Base-by-base conservation (phyloP, 257 asterid species). In the Solanum dulcamara region DNA sequence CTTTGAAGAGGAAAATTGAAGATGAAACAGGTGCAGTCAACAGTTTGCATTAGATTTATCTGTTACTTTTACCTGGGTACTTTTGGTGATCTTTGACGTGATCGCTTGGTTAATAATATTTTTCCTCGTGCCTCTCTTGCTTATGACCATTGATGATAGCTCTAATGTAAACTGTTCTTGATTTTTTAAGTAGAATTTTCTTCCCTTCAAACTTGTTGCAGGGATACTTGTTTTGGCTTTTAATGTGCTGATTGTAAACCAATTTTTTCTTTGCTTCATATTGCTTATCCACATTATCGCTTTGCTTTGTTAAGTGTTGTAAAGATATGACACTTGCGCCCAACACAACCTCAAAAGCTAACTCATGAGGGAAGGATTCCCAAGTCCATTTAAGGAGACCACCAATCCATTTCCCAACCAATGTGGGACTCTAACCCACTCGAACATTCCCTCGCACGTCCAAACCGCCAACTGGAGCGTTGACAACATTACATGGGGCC, bases 1-100 rank as follows among this genome's bases (percentile, higher is more conserved):
- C 94, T 68, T 85, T 93, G 87, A 97, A 92, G 95, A 95, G 93
- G 87, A 97, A 94, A 90, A 94, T 95, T 81, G 99, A 97, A 92
- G 98, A 94, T 88, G 98, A 92, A 91, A 95, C 98, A 90, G 98
- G 99, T 95, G 72, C 85, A 22, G 79, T 30, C 83, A 79, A 79
- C 66, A 46, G 30, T 48, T 79, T 79, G 66, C 66, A 30, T 28
- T 79, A 2, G 83, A 48, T 11, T 48, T 48, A 18, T 48, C 44
- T 48, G 83, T 48, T 48, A 46, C 59, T 30, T 77, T 77, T 77
- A 77, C 83, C 83, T 46, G 83, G 64, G 17, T 48, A 48, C 40
- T 79, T 48, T 79, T 30, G 28, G 28, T 79, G 64, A 48, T 48
- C 62, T 79, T 79, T 48, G 44, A 48, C 44, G 2, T 17, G 44